Conservation (phyloP, 1,139 yeast genomes). For the Candida anutae region DNA sequence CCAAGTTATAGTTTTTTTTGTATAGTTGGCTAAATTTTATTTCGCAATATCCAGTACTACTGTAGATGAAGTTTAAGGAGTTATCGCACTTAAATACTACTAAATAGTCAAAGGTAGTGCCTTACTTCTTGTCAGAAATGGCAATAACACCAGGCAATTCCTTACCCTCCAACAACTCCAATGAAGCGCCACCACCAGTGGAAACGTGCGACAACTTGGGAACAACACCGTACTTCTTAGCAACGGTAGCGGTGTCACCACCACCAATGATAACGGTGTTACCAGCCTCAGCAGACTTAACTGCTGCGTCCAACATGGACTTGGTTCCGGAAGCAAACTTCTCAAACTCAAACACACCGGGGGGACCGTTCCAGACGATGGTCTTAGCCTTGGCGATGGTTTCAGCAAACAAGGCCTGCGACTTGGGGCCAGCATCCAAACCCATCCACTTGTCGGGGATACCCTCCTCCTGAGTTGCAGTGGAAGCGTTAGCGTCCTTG, state of each 20-base stretch:
- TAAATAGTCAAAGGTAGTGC: too few species aligned
- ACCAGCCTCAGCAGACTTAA: constrained; percentile 76
- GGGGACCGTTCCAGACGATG: constrained; percentile 98
- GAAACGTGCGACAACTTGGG: constrained; percentile 95
- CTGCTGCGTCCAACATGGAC: constrained; percentile 78
- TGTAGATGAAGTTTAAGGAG: too few species aligned
- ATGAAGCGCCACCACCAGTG: constrained; percentile 99
- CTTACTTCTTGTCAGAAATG: constrained; percentile 57
- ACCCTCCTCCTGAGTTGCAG: constrained; percentile 80
- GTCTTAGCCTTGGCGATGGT: constrained; percentile 91
- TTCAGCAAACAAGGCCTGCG: constrained; percentile 64
- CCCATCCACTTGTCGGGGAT: constrained; percentile 94
- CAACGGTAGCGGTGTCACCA: constrained; percentile 99
- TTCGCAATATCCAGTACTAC: too few species aligned
- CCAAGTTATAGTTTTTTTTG: constrained; percentile 27
- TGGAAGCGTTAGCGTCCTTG: constrained; percentile 76
- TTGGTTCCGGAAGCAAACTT: constrained; percentile 86
- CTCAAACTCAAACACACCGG: constrained; percentile 97
- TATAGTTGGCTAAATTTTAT: not conserved
- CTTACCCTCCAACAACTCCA: constrained; percentile 96
- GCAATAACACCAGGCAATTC: constrained; percentile 94
- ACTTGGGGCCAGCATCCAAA: constrained; percentile 87
- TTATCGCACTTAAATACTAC: too few species aligned
- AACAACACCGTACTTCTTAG: constrained; percentile 92
- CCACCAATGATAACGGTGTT: constrained; percentile 97